phyloP scores from a whole-genome alignment of 2,329 filamentous ascomycete genomes.

The Parastagonospora avenae region DNA sequence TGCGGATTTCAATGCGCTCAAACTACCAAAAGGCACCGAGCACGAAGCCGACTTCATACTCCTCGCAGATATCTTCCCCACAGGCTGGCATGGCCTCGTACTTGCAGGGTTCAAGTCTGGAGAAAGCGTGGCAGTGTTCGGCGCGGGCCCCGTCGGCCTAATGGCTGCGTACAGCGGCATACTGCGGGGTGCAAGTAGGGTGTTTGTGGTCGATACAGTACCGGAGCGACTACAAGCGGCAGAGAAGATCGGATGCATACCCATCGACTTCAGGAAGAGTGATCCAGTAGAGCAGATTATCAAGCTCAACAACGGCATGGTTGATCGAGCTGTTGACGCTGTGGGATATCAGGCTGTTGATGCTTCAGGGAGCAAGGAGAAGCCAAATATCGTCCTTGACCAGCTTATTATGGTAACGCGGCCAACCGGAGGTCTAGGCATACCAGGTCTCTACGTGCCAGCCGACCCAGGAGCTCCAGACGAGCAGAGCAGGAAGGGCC shows the following conservation, averaged over 20 bases:
- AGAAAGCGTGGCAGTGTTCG: conserved; percentile 68
- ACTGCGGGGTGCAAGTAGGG: conserved; percentile 64
- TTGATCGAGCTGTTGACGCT: conserved; percentile 68
- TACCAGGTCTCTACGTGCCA: conserved; percentile 61
- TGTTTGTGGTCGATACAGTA: conserved; percentile 68
- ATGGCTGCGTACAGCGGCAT: conserved; percentile 70
- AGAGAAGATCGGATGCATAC: conserved; percentile 65
- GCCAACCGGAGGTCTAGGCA: conserved; percentile 65
- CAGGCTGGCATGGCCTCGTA: conserved; percentile 63
- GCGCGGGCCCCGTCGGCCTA: conserved; percentile 65
- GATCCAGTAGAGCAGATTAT: conserved; percentile 67
- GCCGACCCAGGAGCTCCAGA: conserved; percentile 68
- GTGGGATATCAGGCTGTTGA: conserved; percentile 69
- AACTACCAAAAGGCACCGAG: conserved; percentile 64
- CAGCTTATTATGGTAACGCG: conserved; percentile 68
- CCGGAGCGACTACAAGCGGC: conserved; percentile 63
- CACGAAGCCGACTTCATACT: conserved; percentile 65
- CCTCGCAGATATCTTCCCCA: conserved; percentile 57
- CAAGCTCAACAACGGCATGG: conserved; percentile 62
- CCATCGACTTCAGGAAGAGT: conserved; percentile 65
- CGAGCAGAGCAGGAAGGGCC: conserved; percentile 64
- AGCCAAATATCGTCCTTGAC: conserved; percentile 67
- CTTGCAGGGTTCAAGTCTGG: conserved; percentile 65
- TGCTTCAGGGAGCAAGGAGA: conserved; percentile 61
- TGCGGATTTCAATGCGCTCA: conserved; percentile 69